Conservation (phyloP, 208 protist species). For the Endotrypanum monterogeii region DNA sequence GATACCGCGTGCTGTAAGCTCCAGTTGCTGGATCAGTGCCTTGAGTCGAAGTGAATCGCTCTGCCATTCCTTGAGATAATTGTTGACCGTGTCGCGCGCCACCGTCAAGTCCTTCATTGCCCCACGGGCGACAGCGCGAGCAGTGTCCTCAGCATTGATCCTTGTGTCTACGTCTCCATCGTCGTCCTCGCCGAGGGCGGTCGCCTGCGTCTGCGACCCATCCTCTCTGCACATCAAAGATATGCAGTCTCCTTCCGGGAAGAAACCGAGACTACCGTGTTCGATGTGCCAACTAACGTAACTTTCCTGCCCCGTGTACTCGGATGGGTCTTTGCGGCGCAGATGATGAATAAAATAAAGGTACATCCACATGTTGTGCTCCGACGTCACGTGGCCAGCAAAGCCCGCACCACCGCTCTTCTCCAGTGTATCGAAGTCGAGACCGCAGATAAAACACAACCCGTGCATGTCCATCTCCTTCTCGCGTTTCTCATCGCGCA, state of each 20-base stretch:
- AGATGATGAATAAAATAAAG: conserved; percentile 93
- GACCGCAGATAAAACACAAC: conserved; percentile 93
- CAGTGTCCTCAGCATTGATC: conserved; percentile 1
- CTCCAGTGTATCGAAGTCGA: conserved; percentile 85
- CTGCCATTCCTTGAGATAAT: conserved; percentile 36
- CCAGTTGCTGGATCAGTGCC: conserved; percentile 50
- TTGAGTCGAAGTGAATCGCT: conserved; percentile 42
- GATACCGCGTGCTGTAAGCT: conserved; percentile 34
- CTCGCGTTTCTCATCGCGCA: conserved; percentile 85
- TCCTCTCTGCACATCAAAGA: too few species aligned
- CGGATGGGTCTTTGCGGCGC: conserved; percentile 67
- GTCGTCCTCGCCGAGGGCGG: conserved; percentile 28
- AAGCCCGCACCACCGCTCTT: conserved; percentile 69
- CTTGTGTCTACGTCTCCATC: conserved; percentile 16
- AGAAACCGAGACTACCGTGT: conserved; percentile 66
- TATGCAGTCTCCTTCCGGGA: conserved; percentile 70
- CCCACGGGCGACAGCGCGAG: conserved; percentile 4
- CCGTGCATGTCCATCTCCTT: conserved; percentile 82
- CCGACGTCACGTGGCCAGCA: conserved; percentile 77
- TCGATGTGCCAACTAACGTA: conserved; percentile 72
- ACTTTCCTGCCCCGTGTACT: conserved; percentile 87
- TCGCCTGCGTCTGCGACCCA: conserved; percentile 19
- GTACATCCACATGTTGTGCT: conserved; percentile 97
- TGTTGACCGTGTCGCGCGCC: conserved; percentile 38
- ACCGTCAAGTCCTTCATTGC: conserved; percentile 39